Evolutionary conservation across 352 stramenopile species (phyloP).

Genomic region (Elongisporangium anandrum): DNA sequence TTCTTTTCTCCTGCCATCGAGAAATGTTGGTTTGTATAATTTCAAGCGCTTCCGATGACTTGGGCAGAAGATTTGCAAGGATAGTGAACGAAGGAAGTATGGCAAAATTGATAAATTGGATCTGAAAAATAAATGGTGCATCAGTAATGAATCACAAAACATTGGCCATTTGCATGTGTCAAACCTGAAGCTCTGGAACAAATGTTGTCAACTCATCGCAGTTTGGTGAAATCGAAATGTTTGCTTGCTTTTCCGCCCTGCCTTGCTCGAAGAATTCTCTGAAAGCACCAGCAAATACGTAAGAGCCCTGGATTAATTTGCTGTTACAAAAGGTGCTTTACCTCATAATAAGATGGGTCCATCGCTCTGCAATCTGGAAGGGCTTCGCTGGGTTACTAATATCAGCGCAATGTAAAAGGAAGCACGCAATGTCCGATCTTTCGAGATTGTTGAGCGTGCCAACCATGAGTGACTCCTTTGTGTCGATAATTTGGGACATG

Average conservation of each 20-base stretch:
- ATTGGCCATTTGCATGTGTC: neutral
- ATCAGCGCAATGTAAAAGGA: conserved; percentile 27
- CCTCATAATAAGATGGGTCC: conserved; percentile 19
- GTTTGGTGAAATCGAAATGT: conserved; percentile 15
- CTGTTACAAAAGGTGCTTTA: conserved; percentile 1
- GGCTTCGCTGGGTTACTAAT: conserved; percentile 24
- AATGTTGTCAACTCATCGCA: conserved; percentile 11
- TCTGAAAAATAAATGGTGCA: conserved; percentile 2
- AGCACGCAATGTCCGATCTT: conserved; percentile 5
- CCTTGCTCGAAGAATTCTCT: conserved; percentile 28
- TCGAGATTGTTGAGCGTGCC: neutral
- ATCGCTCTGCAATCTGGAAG: conserved; percentile 14
- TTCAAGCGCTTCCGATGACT: conserved; percentile 5
- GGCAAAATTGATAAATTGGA: conserved; percentile 21
- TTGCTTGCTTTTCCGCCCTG: conserved; percentile 14
- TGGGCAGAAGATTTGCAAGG: conserved; percentile 12
- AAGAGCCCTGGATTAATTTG: neutral
- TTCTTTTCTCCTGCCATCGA: conserved; percentile 9
- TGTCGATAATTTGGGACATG: conserved; percentile 1
- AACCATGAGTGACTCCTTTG: neutral
- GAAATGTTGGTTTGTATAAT: conserved; percentile 10
- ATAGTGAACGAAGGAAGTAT: conserved; percentile 21
- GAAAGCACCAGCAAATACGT: neutral
- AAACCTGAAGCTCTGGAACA: conserved; percentile 19
- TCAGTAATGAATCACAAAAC: neutral